phyloP scores from a whole-genome alignment of 768 basidiomycete species.

The Calocybe gangraenosa region DNA sequence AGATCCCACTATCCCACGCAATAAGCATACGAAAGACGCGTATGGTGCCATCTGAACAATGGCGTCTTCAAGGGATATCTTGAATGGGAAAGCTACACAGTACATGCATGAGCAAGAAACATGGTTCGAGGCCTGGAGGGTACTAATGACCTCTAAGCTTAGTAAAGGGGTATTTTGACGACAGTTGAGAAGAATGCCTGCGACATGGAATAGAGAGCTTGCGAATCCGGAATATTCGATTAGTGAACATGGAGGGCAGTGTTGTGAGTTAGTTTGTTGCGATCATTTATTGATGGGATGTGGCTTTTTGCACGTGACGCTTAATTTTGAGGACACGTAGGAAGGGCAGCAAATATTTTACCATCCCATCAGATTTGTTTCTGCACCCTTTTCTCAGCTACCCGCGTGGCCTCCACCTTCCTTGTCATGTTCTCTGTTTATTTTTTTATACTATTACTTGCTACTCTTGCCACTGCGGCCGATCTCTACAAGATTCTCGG shows the following conservation, averaged over 20 bases:
- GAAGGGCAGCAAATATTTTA: conserved; percentile 4
- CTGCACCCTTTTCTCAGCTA: not conserved
- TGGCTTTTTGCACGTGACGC: conserved; percentile 10
- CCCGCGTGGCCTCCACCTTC: conserved; percentile 11
- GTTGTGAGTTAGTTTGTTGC: not conserved
- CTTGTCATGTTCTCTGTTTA: conserved; percentile 30
- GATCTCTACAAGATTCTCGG: conserved; percentile 85
- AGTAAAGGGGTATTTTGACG: conserved; percentile 24
- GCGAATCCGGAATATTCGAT: conserved; percentile 14
- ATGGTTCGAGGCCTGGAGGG: not conserved
- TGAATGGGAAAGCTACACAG: conserved; percentile 47
- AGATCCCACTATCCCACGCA: conserved; percentile 22
- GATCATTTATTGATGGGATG: not conserved
- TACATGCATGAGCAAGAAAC: no score
- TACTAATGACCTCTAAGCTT: conserved; percentile 32
- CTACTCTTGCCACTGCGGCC: conserved; percentile 37
- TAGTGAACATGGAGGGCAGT: conserved; percentile 13
- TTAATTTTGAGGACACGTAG: conserved; percentile 19
- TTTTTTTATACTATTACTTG: conserved; percentile 33
- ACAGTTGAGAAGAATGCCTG: conserved; percentile 8
- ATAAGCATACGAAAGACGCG: conserved; percentile 23
- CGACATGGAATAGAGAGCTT: conserved; percentile 3
- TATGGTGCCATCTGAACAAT: conserved; percentile 32
- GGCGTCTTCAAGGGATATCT: conserved; percentile 41
- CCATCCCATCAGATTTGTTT: not conserved